phyloP scores from a whole-genome alignment of 176 grass and related monocot species.

The Saccharum spontaneum region DNA sequence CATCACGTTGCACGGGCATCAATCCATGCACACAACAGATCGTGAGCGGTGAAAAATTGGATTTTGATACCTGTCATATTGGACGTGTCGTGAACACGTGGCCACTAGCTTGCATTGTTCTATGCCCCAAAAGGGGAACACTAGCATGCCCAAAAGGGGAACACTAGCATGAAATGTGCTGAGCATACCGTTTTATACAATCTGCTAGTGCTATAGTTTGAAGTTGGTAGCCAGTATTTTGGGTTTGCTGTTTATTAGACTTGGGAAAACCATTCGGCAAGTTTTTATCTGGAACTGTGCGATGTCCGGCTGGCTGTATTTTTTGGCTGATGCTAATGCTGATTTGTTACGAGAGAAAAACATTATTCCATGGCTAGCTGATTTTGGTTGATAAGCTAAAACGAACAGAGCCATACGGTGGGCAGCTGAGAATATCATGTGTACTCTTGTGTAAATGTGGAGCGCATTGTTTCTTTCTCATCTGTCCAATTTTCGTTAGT shows the following conservation, averaged over 20 bases:
- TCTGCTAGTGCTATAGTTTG: not conserved
- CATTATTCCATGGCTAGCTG: too few relatives aligned
- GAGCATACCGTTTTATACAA: not conserved
- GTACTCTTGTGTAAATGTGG: not conserved
- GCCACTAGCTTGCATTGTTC: not conserved
- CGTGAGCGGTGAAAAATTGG: slow-evolving; percentile 6
- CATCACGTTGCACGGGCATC: slow-evolving; percentile 42
- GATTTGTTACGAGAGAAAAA: too few relatives aligned
- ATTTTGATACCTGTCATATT: not conserved
- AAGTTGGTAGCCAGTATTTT: not conserved
- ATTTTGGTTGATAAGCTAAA: too few relatives aligned
- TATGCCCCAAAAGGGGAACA: not conserved
- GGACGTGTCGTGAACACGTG: not conserved
- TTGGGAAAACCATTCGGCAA: not conserved
- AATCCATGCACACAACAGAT: slow-evolving; percentile 53
- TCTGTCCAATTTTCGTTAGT: too few relatives aligned
- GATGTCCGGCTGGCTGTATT: not conserved
- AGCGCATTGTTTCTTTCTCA: not conserved
- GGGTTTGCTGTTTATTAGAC: not conserved
- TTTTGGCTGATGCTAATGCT: too few relatives aligned
- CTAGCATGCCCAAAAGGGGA: not conserved
- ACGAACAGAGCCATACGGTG: not conserved
- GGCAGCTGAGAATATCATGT: not conserved
- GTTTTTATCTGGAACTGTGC: not conserved
- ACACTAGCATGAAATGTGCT: not conserved